Evolutionary conservation across 1,284 basidiomycete species (phyloP), one percentile per base, ranked within the genome.

Genomic region (Ustilago sp.): DNA sequence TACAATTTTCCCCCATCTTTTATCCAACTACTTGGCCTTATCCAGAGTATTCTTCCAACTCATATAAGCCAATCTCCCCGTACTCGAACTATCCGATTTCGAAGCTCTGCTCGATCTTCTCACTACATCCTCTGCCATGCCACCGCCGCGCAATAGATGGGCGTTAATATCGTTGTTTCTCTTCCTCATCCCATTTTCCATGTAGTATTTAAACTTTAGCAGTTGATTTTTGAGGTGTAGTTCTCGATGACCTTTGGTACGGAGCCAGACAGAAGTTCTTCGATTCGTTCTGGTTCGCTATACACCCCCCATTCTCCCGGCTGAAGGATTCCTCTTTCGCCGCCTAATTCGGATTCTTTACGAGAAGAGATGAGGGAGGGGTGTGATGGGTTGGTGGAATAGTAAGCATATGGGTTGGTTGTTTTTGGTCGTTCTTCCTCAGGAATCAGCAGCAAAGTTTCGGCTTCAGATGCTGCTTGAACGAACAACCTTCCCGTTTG

Each of bases 271-370:
- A 93, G 87, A 79, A 94, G 93, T 73, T 91, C 90, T 52, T 93
- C 91, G 65, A 97, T 87, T 93, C 95, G 91, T 81, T 97, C 94
- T 6, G 92, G 86, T 72, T 93, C 91, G 60, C 93, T 91, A 87
- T 93, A 98, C 34, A 91, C 91, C 9, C 90, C 95, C 96, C 96
- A 99, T 80, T 96, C 92, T 62, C 91, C 91, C 23, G 91, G 87
- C 12, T 87, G 89, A 39, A 98, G 88, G 76, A 91, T 89, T 8
- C 91, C 91, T 13, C 91, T 38, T 8, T 59, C 63, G 6, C 65
- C 68, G 2, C 68, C 55, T 9, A 59, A 55, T 91, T 63, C 90
- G 35, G 58, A 15, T 7, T 52, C 34, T 34, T 72, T 72, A 31
- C 74, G 69, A 6, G 59, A 39, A 5, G 47, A 8, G 43, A 71